phyloP scores from a whole-genome alignment of 2,329 filamentous ascomycete species.

The Fusarium sarcochroum region DNA sequence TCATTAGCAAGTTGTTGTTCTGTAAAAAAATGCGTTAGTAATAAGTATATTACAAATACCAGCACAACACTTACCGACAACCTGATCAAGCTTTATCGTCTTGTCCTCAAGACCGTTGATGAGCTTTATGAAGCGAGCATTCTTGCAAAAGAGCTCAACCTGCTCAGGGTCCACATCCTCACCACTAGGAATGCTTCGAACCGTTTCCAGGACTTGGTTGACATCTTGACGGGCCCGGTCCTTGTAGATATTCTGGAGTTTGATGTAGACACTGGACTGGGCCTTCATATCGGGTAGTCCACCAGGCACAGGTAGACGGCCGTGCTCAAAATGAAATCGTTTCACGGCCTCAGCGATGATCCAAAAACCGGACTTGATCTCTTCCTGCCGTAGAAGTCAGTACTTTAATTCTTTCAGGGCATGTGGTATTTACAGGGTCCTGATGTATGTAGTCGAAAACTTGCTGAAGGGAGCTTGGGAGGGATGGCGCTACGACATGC shows the following conservation, averaged over 20 bases:
- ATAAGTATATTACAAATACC: neutral
- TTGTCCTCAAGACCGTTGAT: constrained; percentile 70
- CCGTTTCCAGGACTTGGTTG: constrained; percentile 77
- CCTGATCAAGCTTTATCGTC: constrained; percentile 64
- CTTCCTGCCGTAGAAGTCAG: constrained; percentile 50
- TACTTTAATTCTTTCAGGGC: neutral
- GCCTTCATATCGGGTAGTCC: constrained; percentile 98
- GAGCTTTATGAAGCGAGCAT: constrained; percentile 91
- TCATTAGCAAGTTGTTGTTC: constrained; percentile 69
- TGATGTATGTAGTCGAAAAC: constrained; percentile 78
- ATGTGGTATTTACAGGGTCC: constrained; percentile 60
- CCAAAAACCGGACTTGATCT: constrained; percentile 81
- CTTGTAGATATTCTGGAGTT: constrained; percentile 94
- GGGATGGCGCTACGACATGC: constrained; percentile 77
- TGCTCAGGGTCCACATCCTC: constrained; percentile 76
- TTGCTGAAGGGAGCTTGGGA: constrained; percentile 79
- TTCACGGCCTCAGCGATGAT: constrained; percentile 85
- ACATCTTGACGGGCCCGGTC: constrained; percentile 84
- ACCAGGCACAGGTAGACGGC: constrained; percentile 85
- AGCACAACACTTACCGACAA: constrained; percentile 65
- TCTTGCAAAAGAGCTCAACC: constrained; percentile 94
- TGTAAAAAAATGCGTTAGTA: constrained; percentile 48
- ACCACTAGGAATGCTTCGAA: constrained; percentile 66
- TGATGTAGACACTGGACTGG: constrained; percentile 88
- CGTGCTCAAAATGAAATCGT: constrained; percentile 80